phyloP scores from a whole-genome alignment of 2,329 filamentous ascomycete genomes.

The Calonectria pseudoturangicola region DNA sequence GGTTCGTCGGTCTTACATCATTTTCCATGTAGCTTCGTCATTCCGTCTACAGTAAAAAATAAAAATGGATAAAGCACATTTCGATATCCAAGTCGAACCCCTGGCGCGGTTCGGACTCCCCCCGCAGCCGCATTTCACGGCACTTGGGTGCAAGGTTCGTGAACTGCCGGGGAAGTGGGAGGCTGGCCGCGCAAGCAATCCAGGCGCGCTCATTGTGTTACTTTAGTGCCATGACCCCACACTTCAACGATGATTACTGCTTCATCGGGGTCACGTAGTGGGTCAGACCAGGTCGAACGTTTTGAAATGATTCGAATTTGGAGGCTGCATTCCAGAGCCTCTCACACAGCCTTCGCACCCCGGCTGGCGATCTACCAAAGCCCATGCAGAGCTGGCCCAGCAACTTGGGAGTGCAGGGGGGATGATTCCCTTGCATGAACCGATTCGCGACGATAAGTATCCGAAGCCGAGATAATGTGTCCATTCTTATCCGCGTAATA shows the following conservation, averaged over 20 bases:
- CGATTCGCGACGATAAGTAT: background rate
- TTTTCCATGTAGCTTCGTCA: background rate
- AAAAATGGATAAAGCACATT: background rate
- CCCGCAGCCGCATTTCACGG: background rate
- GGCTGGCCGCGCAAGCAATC: background rate
- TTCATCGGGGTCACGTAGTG: background rate
- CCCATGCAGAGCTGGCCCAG: background rate
- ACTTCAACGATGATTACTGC: background rate
- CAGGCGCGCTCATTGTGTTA: background rate
- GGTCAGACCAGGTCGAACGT: background rate
- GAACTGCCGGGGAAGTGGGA: background rate
- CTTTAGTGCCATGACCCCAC: background rate
- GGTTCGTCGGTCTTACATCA: background rate
- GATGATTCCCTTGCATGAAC: background rate
- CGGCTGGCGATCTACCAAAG: background rate
- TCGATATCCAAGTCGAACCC: background rate
- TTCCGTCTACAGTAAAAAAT: background rate
- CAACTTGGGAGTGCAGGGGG: background rate
- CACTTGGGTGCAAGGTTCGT: background rate
- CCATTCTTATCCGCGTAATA: background rate
- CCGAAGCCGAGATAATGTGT: background rate
- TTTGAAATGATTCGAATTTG: background rate
- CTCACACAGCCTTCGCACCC: background rate
- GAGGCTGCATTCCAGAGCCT: background rate
- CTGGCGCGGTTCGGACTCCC: background rate